Conservation (phyloP, 1,284 basidiomycete genomes). For the Cryptococcus sp. region DNA sequence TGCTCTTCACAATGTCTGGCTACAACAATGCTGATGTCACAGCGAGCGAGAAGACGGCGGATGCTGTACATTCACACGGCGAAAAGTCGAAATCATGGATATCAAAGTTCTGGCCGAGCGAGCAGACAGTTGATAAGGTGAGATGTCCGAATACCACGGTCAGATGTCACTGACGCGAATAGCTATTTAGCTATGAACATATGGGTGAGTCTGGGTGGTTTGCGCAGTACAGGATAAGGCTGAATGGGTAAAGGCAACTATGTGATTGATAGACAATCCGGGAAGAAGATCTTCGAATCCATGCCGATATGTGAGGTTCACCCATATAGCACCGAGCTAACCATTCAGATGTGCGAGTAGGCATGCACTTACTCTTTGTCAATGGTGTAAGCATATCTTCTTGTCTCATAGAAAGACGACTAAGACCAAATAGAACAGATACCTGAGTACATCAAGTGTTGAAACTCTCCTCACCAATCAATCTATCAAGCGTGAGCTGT, state of each 20-base stretch:
- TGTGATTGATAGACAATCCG: conserved; percentile 59
- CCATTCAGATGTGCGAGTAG: conserved; percentile 46
- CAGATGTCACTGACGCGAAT: neutral
- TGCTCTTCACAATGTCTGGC: too few species aligned
- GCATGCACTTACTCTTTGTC: conserved; percentile 75
- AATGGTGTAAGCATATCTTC: conserved; percentile 22
- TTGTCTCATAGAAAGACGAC: neutral
- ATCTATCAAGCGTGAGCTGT: conserved; percentile 56
- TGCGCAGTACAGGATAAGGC: neutral
- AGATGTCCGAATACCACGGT: conserved; percentile 1
- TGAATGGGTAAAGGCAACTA: conserved; percentile 55
- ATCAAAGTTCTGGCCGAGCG: conserved; percentile 33
- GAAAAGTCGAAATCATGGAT: conserved; percentile 30
- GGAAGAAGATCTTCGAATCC: conserved; percentile 65
- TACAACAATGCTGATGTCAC: neutral
- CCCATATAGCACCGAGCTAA: neutral
- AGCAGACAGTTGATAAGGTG: conserved; percentile 37
- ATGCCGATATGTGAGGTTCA: conserved; percentile 65
- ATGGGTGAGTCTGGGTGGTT: conserved; percentile 30
- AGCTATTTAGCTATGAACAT: conserved; percentile 43
- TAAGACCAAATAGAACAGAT: conserved; percentile 47
- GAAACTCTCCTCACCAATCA: conserved; percentile 62
- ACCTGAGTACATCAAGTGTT: conserved; percentile 57
- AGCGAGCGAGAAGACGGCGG: conserved; percentile 25
- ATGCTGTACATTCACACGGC: conserved; percentile 32